These are phyloP conservation scores for Toxicodendron radicans DNA, from an alignment of 345 rosid genomes.

Conservation along the genomic window DNA sequence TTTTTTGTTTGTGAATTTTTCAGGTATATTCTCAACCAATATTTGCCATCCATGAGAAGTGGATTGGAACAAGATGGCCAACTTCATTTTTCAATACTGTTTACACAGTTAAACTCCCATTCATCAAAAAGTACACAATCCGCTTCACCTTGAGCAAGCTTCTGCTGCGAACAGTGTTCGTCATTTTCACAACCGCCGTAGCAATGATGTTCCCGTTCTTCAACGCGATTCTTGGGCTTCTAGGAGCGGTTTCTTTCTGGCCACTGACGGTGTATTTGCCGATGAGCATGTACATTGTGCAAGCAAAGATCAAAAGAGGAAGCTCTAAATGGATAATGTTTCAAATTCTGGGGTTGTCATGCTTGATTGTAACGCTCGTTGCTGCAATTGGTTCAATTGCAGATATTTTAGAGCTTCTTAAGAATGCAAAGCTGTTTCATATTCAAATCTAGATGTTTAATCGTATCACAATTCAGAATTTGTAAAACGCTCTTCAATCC, in stretches of 20 bases:
- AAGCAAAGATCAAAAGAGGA: conserved; percentile 18
- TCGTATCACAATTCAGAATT: background rate
- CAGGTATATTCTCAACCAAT: conserved; percentile 37
- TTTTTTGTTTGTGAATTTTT: background rate
- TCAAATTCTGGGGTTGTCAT: conserved; percentile 14
- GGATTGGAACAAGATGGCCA: conserved; percentile 22
- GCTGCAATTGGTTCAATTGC: conserved; percentile 23
- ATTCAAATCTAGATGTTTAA: conserved; percentile 12
- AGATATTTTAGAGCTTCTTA: conserved; percentile 16
- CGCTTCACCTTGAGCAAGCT: background rate
- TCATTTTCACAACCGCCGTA: conserved; percentile 2
- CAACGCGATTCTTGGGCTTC: conserved; percentile 26
- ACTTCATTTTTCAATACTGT: conserved; percentile 18
- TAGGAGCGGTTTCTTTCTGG: conserved; percentile 22
- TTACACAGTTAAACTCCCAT: conserved; percentile 12
- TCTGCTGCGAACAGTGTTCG: conserved; percentile 14
- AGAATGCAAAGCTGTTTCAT: conserved; percentile 21
- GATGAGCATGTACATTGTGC: conserved; percentile 22
- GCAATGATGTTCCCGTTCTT: conserved; percentile 32
- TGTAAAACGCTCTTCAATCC: too few relatives aligned
- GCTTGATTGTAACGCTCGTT: conserved; percentile 20
- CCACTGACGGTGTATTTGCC: conserved; percentile 29
- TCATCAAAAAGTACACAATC: background rate
- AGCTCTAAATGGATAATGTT: conserved; percentile 15
- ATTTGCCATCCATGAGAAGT: conserved; percentile 25